Conservation (phyloP, 164 flowering plant species). For the Vitis riparia region DNA sequence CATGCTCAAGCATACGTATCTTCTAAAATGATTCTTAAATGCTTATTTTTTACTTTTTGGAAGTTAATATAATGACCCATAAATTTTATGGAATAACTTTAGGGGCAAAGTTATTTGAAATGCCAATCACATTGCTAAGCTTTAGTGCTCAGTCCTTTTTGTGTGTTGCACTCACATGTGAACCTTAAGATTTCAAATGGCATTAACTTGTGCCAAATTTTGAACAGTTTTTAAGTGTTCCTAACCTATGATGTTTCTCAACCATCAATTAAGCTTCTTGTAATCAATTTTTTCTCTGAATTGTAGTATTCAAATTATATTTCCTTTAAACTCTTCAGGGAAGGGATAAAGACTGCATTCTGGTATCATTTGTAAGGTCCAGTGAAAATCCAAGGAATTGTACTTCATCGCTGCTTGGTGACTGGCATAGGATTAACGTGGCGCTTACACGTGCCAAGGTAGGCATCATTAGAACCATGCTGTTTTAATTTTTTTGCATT, state of each 20-base stretch:
- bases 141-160: background rate
- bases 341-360: constrained; percentile 94
- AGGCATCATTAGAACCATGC: background rate
- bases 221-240: background rate
- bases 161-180: no score
- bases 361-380: constrained; percentile 89
- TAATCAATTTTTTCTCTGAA: background rate
- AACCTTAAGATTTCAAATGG: background rate
- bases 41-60: background rate
- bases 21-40: background rate
- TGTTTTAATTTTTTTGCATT: background rate
- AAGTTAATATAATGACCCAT: background rate
- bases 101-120: background rate
- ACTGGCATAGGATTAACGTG: constrained; percentile 98
- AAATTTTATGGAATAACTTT: background rate
- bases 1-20: constrained; percentile 2
- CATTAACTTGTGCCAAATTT: background rate
- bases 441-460: constrained; percentile 99
- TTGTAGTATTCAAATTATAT: no score
- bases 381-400: constrained; percentile 52
- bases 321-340: constrained; percentile 49
- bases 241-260: no score
- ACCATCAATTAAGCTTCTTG: no score
- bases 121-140: background rate
- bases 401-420: constrained; percentile 84